These are phyloP conservation scores for Nepenthes mirabilis DNA, from an alignment of 148 eudicot genomes.

Conservation along the genomic window DNA sequence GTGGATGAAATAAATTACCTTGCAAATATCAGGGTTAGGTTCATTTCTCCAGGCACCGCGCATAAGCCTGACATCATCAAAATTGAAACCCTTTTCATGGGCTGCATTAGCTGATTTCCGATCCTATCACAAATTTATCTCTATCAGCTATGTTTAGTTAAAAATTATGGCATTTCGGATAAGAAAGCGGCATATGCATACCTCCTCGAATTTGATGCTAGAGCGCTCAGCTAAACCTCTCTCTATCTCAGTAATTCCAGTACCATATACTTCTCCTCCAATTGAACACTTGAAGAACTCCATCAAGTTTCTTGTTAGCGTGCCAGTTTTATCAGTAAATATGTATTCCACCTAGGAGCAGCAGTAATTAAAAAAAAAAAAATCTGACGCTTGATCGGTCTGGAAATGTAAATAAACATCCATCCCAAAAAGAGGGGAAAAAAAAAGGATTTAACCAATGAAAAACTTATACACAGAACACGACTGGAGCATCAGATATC, in stretches of 20 bases:
- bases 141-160: slow-evolving; percentile 6
- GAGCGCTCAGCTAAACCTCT: slow-evolving; percentile 67
- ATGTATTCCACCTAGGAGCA: slow-evolving; percentile 82
- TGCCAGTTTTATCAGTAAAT: slow-evolving; percentile 95
- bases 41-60: slow-evolving; percentile 97
- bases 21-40: slow-evolving; percentile 84
- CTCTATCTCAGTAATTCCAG: slow-evolving; percentile 91
- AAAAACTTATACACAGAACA: neutral
- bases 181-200: slow-evolving; percentile 21
- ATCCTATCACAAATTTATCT: slow-evolving; percentile 16
- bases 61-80: slow-evolving; percentile 87
- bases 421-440: neutral
- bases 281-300: slow-evolving; percentile 98
- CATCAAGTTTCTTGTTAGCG: slow-evolving; percentile 90
- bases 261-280: slow-evolving; percentile 89
- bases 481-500: neutral
- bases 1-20: slow-evolving; percentile 28
- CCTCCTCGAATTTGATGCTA: slow-evolving; percentile 54
- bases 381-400: no score
- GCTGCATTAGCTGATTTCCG: slow-evolving; percentile 36
- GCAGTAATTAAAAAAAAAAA: neutral
- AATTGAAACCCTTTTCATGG: slow-evolving; percentile 91
- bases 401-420: neutral
- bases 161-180: neutral
- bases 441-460: neutral